A percentile compares a stretch with the other conserved stretches of the same genome.
phyloP scores from a whole-genome alignment of 148 eudicot genomes.

The Agrostemma githago region DNA sequence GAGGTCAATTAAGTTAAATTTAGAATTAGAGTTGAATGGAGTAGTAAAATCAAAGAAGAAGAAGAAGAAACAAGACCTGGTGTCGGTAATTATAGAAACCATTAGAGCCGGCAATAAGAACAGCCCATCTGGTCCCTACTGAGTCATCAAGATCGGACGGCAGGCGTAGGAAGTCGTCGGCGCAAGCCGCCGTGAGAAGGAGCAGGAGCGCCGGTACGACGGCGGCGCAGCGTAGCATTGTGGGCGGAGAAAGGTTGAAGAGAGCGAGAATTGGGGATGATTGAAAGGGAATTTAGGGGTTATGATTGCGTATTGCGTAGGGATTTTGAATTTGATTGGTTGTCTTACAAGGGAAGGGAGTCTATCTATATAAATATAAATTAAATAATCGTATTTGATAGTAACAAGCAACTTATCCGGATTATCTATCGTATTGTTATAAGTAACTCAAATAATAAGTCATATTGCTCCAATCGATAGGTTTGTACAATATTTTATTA shows the following conservation, averaged over 20 bases:
- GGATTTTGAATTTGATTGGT: background rate
- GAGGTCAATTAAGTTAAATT: no score
- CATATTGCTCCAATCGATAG: no score
- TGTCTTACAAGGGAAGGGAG: background rate
- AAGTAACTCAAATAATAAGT: no score
- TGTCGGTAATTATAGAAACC: conserved; percentile 92
- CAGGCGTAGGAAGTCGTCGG: conserved; percentile 28
- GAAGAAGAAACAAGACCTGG: conserved; percentile 42
- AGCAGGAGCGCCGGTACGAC: conserved; percentile 19
- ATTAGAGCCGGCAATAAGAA: conserved; percentile 74
- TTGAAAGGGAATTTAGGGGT: background rate
- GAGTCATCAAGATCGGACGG: conserved; percentile 38
- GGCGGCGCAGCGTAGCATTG: conserved; percentile 26
- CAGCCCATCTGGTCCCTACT: conserved; percentile 84
- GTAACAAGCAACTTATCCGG: no score
- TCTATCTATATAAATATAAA: background rate
- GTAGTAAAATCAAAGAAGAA: background rate
- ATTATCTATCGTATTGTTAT: no score
- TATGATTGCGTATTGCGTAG: background rate
- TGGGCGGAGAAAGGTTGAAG: conserved; percentile 14
- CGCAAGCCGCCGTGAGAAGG: conserved; percentile 8
- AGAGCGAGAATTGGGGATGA: background rate
- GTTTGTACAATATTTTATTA: no score
- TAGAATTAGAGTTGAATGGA: background rate
- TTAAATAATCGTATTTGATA: no score